Evolutionary conservation across 2,329 filamentous ascomycete species (phyloP).

Genomic region (Penicillium fuscoglaucum): DNA sequence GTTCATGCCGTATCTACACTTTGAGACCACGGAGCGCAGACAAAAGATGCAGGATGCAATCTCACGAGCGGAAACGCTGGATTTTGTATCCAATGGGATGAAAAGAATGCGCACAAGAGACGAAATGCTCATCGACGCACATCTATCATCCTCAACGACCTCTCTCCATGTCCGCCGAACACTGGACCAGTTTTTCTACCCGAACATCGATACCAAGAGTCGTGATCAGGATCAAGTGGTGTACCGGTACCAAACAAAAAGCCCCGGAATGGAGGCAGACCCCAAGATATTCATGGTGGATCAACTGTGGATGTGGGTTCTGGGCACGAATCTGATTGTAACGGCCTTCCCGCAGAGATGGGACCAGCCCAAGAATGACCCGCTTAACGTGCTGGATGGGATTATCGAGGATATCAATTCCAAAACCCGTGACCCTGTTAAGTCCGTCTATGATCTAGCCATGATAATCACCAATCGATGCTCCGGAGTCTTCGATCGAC

Average conservation of each 20-base stretch:
- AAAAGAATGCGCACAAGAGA: slow-evolving; percentile 36
- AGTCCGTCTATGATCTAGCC: slow-evolving; percentile 63
- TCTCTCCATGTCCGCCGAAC: slow-evolving; percentile 60
- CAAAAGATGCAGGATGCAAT: slow-evolving; percentile 60
- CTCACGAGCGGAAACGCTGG: slow-evolving; percentile 34
- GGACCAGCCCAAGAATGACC: slow-evolving; percentile 61
- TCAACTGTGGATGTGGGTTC: slow-evolving; percentile 66
- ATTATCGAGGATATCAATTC: slow-evolving; percentile 66
- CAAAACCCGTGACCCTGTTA: slow-evolving; percentile 60
- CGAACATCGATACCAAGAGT: slow-evolving; percentile 58
- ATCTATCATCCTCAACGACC: slow-evolving; percentile 38
- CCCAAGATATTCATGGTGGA: slow-evolving; percentile 68
- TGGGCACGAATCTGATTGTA: slow-evolving; percentile 60
- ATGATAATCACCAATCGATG: slow-evolving; percentile 62
- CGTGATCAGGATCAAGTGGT: slow-evolving; percentile 66
- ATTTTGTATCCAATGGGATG: slow-evolving; percentile 22
- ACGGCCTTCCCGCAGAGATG: slow-evolving; percentile 43
- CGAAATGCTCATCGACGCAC: slow-evolving; percentile 40
- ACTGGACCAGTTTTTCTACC: slow-evolving; percentile 66
- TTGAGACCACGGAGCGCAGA: slow-evolving; percentile 59
- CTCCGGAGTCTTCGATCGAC: slow-evolving; percentile 61
- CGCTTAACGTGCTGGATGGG: slow-evolving; percentile 61
- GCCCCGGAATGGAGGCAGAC: slow-evolving; percentile 41
- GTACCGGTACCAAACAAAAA: slow-evolving; percentile 56
- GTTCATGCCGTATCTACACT: slow-evolving; percentile 67